Evolutionary conservation across 23 red algal species (phyloP).

Genomic region (Agarophyton chilense): DNA sequence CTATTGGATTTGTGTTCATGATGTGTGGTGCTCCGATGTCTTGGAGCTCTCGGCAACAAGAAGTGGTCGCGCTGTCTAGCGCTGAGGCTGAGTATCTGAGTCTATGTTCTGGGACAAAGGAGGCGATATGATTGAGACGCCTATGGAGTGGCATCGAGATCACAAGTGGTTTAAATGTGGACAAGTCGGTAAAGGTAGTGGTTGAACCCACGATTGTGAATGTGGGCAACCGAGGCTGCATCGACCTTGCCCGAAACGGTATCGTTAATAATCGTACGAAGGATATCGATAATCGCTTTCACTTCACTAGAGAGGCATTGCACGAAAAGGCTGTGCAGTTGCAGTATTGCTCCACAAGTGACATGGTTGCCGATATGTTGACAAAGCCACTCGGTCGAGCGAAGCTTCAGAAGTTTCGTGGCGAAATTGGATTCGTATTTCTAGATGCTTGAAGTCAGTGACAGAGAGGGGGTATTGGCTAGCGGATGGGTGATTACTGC

Average conservation of each 20-base stretch:
- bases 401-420: constrained; percentile 33
- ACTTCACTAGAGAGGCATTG: constrained; percentile 5
- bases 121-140: constrained; percentile 17
- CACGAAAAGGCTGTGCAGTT: background rate
- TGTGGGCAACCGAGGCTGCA: too few relatives aligned
- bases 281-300: constrained; percentile 12
- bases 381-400: background rate
- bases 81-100: too few relatives aligned
- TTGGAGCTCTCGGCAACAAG: constrained; percentile 29
- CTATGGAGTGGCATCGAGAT: background rate
- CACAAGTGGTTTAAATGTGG: too few relatives aligned
- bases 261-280: constrained; percentile 2
- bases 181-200: background rate
- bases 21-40: background rate
- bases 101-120: too few relatives aligned
- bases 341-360: background rate
- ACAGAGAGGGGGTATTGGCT: too few relatives aligned
- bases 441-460: too few relatives aligned
- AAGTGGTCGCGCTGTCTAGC: too few relatives aligned
- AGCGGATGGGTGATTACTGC: too few relatives aligned
- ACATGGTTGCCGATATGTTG: constrained; percentile 16
- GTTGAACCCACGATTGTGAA: too few relatives aligned
- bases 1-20: constrained; percentile 9
- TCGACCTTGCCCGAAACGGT: too few relatives aligned
- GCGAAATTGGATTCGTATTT: background rate